Evolutionary conservation across 148 eudicot genomes (phyloP), one percentile per base, ranked within the genome.

Genomic region (Heliosperma pusillum): DNA sequence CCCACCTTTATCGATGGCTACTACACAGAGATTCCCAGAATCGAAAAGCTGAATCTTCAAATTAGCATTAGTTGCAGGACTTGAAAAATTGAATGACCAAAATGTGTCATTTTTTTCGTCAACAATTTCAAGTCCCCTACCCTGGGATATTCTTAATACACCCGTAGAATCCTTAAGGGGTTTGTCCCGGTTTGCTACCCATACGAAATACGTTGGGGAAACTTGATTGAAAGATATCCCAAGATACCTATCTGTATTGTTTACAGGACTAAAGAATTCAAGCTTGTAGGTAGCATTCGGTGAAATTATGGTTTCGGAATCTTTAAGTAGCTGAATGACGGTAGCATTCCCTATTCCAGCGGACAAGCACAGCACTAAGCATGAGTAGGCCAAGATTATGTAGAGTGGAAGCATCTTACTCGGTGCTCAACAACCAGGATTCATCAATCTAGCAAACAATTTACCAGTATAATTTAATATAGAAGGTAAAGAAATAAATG

Each of bases 151-250:
- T 8, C 26, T 30, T n/a, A 82, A 3, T 7, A 69, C 66, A 0
- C 84, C 79, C 7, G 79, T 73, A 44, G 84, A 78, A 58, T 82
- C 84, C 12, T 16, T 69, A 7, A 78, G 69, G 55, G 84, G 81
- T 9, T 2, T 74, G 27, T 74, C 47, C 47, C 81, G 78, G 36
- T 82, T 78, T 8, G 84, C 81, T 56, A 82, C 81, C 84, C 84
- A 82, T 40, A 82, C 67, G 11, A 73, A 61, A 42, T 45, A 44
- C 20, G 11, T 70, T 11, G 10, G 55, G 0, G 57, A 21, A 58
- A 33, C 9, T 15, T 80, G 16, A 66, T 45, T 42, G 20, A 29
- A 78, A 74, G 81, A 82, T 20, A 78, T 82, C 12, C 84, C 84
- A 53, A 82, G 78, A 12, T 78, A 82, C 9, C 81, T 64, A 55